Base-by-base conservation (phyloP, 768 basidiomycete genomes). In the Leucosporidium yakuticum region DNA sequence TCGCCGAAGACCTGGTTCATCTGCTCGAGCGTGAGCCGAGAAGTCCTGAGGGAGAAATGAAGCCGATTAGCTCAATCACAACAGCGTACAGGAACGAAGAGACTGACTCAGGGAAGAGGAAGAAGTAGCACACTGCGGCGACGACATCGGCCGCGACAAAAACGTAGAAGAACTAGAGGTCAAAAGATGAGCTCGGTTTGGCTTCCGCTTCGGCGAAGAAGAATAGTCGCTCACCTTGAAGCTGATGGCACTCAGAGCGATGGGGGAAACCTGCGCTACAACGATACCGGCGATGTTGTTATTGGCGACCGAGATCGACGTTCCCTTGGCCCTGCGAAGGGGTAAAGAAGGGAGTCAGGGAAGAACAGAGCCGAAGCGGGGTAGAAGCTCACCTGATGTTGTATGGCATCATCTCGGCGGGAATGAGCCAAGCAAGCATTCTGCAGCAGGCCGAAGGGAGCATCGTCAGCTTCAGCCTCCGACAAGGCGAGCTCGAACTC, bases 221-320 rank as follows among this genome's bases (percentile, higher is more conserved):
- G 47, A 48, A 48, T 48, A 48, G 11, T 48, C 47, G n/a, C 49
- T 50, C 49, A 50, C 49, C 49, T 51, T 51, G 50, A 51, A 51
- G 21, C 50, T 14, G 50, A 51, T 27, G 50, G 50, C 50, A 4
- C 6, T 27, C 4, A 51, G 50, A n/a, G 50, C 50, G 21, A 51
- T 27, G 23, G 50, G 50, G 8, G 50, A 23, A n/a, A 51, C 9
- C 50, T 51, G 50, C 9, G 50, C 50, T 5, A 51, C 50, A 8
- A 51, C 50, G 21, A 51, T 23, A 51, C 50, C 50, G 17, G 50
- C 50, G 21, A 51, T 51, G 50, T 51, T 51, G 23, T 51, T 51
- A 21, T 51, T 4, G 5, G 50, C 50, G 50, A 51, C 50, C 4
- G 50, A 51, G 50, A 51, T 23, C 8, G 50, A 51, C 5, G 21